Percentiles rank a stretch among this genome's conserved stretches.
Conservation (phyloP, 257 asterid species). For the Solanum ossicruentum region DNA sequence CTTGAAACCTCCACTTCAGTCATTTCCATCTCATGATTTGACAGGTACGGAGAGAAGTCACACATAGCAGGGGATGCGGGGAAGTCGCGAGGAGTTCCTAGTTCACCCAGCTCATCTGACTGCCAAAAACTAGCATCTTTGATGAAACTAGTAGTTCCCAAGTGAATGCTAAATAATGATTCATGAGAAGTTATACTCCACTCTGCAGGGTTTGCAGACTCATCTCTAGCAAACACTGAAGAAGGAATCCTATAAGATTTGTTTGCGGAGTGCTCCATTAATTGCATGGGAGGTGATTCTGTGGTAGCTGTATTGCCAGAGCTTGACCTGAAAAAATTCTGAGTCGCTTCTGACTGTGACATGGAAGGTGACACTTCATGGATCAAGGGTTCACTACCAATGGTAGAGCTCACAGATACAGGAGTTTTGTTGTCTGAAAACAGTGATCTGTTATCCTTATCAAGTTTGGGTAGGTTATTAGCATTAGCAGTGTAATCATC, state of each 20-base stretch:
- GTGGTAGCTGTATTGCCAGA: background rate
- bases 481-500: background rate
- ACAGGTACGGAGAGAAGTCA: background rate
- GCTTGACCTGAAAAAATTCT: background rate
- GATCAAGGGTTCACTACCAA: background rate
- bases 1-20: background rate
- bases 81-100: background rate
- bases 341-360: background rate
- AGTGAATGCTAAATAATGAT: constrained; percentile 1
- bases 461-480: background rate
- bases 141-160: background rate
- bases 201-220: background rate
- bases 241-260: background rate
- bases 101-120: background rate
- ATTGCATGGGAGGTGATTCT: constrained; percentile 1
- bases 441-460: background rate
- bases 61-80: background rate
- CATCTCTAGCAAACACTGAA: background rate
- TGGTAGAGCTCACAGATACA: background rate
- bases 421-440: background rate
- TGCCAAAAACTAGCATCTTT: background rate
- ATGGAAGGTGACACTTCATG: background rate
- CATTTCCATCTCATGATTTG: background rate
- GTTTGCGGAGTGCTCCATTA: background rate
- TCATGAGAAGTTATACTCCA: background rate